Conservation (phyloP, 2,329 filamentous ascomycete species). For the Teratosphaeria nubilosa region DNA sequence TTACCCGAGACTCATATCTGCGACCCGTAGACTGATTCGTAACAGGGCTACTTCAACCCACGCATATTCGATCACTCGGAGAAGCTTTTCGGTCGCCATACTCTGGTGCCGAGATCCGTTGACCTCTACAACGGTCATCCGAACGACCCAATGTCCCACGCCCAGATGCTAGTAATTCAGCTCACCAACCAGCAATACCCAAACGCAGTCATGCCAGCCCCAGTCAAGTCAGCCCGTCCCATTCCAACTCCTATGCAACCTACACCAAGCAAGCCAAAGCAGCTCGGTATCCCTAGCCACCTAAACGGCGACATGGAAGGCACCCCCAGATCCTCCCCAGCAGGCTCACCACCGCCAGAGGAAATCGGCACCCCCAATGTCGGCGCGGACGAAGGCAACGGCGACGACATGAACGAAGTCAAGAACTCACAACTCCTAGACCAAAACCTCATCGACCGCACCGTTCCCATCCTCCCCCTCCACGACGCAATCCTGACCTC, state of each 20-base stretch:
- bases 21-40: not conserved
- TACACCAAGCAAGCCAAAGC: slow-evolving; percentile 19
- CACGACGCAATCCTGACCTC: slow-evolving; percentile 84
- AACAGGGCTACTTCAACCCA: slow-evolving; percentile 74
- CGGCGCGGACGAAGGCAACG: slow-evolving; percentile 27
- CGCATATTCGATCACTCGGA: slow-evolving; percentile 70
- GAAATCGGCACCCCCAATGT: slow-evolving; percentile 56
- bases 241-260: slow-evolving; percentile 15
- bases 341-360: slow-evolving; percentile 79
- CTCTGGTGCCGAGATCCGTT: slow-evolving; percentile 75
- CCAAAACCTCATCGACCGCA: slow-evolving; percentile 63
- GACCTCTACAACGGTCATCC: slow-evolving; percentile 90
- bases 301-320: slow-evolving; percentile 57
- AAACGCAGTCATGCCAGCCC: slow-evolving; percentile 29
- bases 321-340: slow-evolving; percentile 76
- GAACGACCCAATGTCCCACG: slow-evolving; percentile 79
- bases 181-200: slow-evolving; percentile 36
- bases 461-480: slow-evolving; percentile 72
- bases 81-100: slow-evolving; percentile 71
- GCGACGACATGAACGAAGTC: slow-evolving; percentile 31
- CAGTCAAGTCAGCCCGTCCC: slow-evolving; percentile 36
- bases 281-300: slow-evolving; percentile 58
- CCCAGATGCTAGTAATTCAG: slow-evolving; percentile 60
- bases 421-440: slow-evolving; percentile 46
- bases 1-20: not conserved